phyloP scores from a whole-genome alignment of 1,284 basidiomycete genomes.

The Violaceomyces palustris region DNA sequence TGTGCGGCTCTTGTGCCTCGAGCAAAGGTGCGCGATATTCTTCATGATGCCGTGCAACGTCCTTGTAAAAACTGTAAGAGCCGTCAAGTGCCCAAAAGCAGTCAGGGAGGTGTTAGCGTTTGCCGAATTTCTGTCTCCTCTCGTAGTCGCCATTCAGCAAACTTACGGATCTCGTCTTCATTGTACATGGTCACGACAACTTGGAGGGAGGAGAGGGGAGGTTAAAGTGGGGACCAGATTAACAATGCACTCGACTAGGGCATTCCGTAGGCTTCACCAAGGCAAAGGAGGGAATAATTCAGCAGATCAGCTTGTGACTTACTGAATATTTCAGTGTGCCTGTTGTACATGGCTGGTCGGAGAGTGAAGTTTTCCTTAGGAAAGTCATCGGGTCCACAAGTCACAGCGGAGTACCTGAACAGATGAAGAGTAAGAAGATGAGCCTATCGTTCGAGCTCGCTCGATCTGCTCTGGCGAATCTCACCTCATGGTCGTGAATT shows the following conservation, averaged over 20 bases:
- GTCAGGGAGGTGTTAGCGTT: not conserved
- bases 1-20: conserved; percentile 74
- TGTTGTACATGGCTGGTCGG: conserved; percentile 46
- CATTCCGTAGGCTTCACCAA: too few species aligned
- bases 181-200: conserved; percentile 51
- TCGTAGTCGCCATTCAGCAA: not conserved
- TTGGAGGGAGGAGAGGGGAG: too few species aligned
- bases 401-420: conserved; percentile 43
- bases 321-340: conserved; percentile 48
- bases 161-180: conserved; percentile 24
- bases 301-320: not conserved
- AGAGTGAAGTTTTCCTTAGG: conserved; percentile 57
- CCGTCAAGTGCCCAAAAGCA: not conserved
- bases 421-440: too few species aligned
- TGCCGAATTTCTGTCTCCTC: not conserved
- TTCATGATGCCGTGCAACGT: conserved; percentile 51
- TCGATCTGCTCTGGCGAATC: conserved; percentile 29
- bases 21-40: conserved; percentile 63
- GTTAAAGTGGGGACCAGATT: too few species aligned
- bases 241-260: too few species aligned
- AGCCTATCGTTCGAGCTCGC: too few species aligned
- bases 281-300: too few species aligned
- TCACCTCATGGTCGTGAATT: conserved; percentile 68
- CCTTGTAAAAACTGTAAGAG: conserved; percentile 29
- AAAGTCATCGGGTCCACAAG: conserved; percentile 73